Evolutionary conservation across 1,139 yeast species (phyloP).

Genomic region (Zygosaccharomyces pseudobailii): DNA sequence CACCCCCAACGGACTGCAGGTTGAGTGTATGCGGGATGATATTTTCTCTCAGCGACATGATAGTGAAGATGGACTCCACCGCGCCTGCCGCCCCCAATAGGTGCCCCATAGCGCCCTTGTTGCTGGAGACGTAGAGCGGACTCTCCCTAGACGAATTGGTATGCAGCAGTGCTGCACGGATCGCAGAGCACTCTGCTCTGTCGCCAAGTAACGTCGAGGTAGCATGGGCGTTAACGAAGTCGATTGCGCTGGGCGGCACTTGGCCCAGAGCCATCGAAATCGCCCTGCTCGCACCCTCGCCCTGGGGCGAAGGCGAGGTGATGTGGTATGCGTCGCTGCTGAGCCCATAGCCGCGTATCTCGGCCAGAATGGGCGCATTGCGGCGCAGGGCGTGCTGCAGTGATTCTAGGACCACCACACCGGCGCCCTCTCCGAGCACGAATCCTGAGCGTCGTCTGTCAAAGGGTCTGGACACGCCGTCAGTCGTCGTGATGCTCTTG

Average conservation of each 20-base stretch:
- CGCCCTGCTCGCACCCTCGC: slow-evolving; percentile 79
- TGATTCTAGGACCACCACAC: slow-evolving; percentile 70
- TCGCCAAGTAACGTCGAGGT: slow-evolving; percentile 92
- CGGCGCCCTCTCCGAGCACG: slow-evolving; percentile 92
- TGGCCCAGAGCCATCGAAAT: slow-evolving; percentile 73
- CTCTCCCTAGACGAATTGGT: slow-evolving; percentile 19
- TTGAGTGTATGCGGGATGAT: slow-evolving; percentile 79
- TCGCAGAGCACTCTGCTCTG: slow-evolving; percentile 77
- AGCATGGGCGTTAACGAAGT: slow-evolving; percentile 93
- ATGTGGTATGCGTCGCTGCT: slow-evolving; percentile 92
- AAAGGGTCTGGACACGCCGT: slow-evolving; percentile 78
- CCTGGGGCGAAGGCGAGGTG: slow-evolving; percentile 81
- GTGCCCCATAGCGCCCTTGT: slow-evolving; percentile 93
- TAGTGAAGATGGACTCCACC: slow-evolving; percentile 80
- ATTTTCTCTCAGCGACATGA: slow-evolving; percentile 55
- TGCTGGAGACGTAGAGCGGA: slow-evolving; percentile 59
- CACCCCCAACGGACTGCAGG: slow-evolving; percentile 48
- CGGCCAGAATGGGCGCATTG: slow-evolving; percentile 69
- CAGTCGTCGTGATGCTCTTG: slow-evolving; percentile 62
- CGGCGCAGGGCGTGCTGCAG: slow-evolving; percentile 69
- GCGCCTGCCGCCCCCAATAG: slow-evolving; percentile 95
- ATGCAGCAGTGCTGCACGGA: slow-evolving; percentile 44
- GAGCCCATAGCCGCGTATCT: slow-evolving; percentile 79
- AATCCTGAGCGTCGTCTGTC: slow-evolving; percentile 77
- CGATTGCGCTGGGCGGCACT: slow-evolving; percentile 45